A percentile compares a stretch with the other conserved stretches of the same genome.
These are phyloP conservation scores for Arachis stenosperma DNA, from an alignment of 306 rosid genomes.

Conservation along the genomic window DNA sequence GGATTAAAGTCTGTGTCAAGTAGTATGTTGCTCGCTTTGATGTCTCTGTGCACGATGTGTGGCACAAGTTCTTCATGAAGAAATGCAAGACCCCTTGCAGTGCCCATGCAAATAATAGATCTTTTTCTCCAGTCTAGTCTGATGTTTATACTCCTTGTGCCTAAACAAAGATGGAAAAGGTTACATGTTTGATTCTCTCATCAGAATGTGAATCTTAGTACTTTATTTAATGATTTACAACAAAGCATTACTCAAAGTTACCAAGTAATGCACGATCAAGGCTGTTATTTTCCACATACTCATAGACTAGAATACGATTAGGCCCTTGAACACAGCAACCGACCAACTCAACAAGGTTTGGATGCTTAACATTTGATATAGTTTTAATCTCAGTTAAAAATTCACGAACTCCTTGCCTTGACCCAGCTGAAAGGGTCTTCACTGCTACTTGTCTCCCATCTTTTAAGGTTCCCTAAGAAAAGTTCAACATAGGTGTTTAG, in stretches of 20 bases:
- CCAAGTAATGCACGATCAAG: conserved; percentile 82
- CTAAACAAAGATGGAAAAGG: conserved; percentile 45
- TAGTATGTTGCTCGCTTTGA: conserved; percentile 93
- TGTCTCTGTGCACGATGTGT: conserved; percentile 94
- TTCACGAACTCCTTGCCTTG: conserved; percentile 88
- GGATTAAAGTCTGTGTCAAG: conserved; percentile 76
- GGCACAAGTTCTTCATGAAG: conserved; percentile 95
- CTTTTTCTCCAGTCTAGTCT: conserved; percentile 82
- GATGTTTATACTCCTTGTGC: conserved; percentile 44
- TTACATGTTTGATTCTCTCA: conserved; percentile 29
- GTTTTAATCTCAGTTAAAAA: conserved; percentile 83
- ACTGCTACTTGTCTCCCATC: conserved; percentile 72
- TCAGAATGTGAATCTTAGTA: conserved; percentile 26
- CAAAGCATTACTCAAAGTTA: conserved; percentile 43
- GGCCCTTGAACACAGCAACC: conserved; percentile 84
- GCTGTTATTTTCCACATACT: conserved; percentile 85
- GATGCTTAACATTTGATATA: conserved; percentile 84
- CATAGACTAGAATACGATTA: conserved; percentile 81
- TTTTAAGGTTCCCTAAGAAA: conserved; percentile 75
- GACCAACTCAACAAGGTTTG: conserved; percentile 85
- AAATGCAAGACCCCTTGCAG: conserved; percentile 84
- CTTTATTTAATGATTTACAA: conserved; percentile 31
- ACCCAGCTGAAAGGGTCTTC: conserved; percentile 84
- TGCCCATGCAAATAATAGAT: conserved; percentile 73
- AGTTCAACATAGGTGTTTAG: conserved; percentile 42